Evolutionary conservation across 2,329 filamentous ascomycete genomes (phyloP).

Genomic region (Cordyceps javanica): DNA sequence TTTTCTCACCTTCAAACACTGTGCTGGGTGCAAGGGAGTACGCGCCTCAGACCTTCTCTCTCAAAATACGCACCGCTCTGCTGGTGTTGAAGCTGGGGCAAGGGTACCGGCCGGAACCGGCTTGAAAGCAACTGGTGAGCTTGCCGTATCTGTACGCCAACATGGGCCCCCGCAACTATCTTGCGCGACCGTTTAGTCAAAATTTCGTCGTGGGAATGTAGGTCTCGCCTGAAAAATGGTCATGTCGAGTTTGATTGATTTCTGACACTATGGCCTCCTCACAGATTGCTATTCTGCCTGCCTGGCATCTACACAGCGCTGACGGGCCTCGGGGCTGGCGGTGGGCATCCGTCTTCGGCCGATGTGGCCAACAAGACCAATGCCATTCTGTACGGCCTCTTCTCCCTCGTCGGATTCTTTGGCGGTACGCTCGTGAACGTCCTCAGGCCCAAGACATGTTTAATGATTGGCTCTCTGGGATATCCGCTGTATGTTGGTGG

Average conservation of each 20-base stretch:
- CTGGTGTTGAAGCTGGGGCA: neutral
- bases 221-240: too few relatives aligned
- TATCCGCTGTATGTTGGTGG: constrained; percentile 18
- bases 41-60: too few relatives aligned
- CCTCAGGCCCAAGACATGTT: constrained; percentile 14
- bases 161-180: neutral
- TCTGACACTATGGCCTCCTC: too few relatives aligned
- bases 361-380: constrained; percentile 16
- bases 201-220: constrained; percentile 6
- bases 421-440: constrained; percentile 17
- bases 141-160: neutral
- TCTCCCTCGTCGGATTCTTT: constrained; percentile 14
- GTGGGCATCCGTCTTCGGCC: constrained; percentile 15
- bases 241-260: too few relatives aligned
- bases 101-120: neutral
- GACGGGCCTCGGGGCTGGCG: constrained; percentile 20
- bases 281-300: constrained; percentile 17
- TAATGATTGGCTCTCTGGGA: constrained; percentile 16
- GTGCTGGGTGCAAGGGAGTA: too few relatives aligned
- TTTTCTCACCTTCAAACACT: too few relatives aligned
- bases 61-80: neutral
- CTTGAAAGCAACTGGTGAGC: neutral
- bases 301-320: constrained; percentile 20
- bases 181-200: constrained; percentile 8
- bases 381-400: constrained; percentile 16